These are phyloP conservation scores for Trichosporon sp. DNA, from an alignment of 1,284 basidiomycete species.

Conservation along the genomic window DNA sequence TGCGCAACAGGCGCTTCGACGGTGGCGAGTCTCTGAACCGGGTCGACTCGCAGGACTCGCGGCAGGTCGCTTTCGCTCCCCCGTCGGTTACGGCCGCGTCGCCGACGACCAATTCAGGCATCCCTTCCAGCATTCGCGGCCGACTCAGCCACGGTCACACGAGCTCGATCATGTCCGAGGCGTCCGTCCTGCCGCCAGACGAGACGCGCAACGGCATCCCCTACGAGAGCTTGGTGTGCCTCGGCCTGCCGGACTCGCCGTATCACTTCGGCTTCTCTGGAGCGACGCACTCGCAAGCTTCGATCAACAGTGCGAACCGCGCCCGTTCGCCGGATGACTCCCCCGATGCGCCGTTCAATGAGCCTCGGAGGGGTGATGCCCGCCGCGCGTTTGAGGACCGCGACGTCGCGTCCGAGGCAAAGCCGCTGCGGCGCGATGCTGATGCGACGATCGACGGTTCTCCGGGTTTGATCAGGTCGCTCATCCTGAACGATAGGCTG, in stretches of 20 bases:
- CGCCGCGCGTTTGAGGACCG: constrained; percentile 70
- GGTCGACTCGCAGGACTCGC: constrained; percentile 42
- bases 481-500: constrained; percentile 84
- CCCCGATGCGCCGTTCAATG: constrained; percentile 28
- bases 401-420: constrained; percentile 79
- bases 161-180: constrained; percentile 42
- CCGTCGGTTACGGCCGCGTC: constrained; percentile 29
- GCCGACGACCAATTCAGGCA: constrained; percentile 20
- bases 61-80: constrained; percentile 49
- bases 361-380: constrained; percentile 42
- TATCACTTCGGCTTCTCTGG: constrained; percentile 60
- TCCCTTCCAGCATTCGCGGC: constrained; percentile 35
- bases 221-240: constrained; percentile 73
- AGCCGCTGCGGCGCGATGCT: constrained; percentile 71
- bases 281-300: constrained; percentile 67
- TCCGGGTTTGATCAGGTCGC: constrained; percentile 78
- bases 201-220: constrained; percentile 67
- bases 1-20: constrained; percentile 35
- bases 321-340: constrained; percentile 30
- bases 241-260: constrained; percentile 74
- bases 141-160: constrained; percentile 35
- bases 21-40: constrained; percentile 31
- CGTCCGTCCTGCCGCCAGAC: constrained; percentile 32
- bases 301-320: constrained; percentile 63
- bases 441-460: constrained; percentile 68